Evolutionary conservation across 108 stramenopile species (phyloP).

Genomic region (Skeletonema menzelii): DNA sequence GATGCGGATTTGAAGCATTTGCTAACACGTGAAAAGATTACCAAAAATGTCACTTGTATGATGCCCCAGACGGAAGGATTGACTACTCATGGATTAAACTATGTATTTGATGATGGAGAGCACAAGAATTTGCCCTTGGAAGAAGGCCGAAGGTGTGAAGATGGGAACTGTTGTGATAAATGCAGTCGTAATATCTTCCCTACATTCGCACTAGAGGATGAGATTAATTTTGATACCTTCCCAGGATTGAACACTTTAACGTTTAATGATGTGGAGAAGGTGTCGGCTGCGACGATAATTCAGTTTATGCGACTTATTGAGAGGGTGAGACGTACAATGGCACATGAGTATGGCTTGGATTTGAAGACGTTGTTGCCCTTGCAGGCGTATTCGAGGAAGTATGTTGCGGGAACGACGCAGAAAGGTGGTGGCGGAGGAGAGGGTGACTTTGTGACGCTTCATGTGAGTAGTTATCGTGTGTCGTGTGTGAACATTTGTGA

Average conservation of each 20-base stretch:
- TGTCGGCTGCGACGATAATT: conserved; percentile 29
- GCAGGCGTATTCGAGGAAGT: conserved; percentile 45
- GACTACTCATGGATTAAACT: conserved; percentile 17
- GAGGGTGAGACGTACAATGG: conserved; percentile 37
- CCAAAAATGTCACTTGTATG: conserved; percentile 41
- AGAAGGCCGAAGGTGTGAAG: conserved; percentile 20
- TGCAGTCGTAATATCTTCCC: conserved; percentile 44
- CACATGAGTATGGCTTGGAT: conserved; percentile 40
- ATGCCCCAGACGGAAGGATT: conserved; percentile 16
- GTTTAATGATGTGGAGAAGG: conserved; percentile 30
- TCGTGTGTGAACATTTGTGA: too few species aligned
- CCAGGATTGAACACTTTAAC: conserved; percentile 25
- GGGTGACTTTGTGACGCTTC: conserved; percentile 43
- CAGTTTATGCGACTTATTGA: conserved; percentile 35
- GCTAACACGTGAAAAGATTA: conserved; percentile 19
- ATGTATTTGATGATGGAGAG: conserved; percentile 35
- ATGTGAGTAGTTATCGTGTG: background rate
- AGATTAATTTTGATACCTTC: conserved; percentile 17
- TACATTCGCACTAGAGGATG: conserved; percentile 19
- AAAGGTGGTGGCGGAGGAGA: conserved; percentile 44
- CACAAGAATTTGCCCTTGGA: conserved; percentile 37
- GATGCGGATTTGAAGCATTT: conserved; percentile 38
- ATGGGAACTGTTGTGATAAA: conserved; percentile 27
- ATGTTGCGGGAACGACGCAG: conserved; percentile 45
- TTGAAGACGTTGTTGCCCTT: conserved; percentile 35